Evolutionary conservation across 2,329 filamentous ascomycete genomes (phyloP), one percentile per base, ranked within the genome.

Genomic region (Pseudomassariella vexata): DNA sequence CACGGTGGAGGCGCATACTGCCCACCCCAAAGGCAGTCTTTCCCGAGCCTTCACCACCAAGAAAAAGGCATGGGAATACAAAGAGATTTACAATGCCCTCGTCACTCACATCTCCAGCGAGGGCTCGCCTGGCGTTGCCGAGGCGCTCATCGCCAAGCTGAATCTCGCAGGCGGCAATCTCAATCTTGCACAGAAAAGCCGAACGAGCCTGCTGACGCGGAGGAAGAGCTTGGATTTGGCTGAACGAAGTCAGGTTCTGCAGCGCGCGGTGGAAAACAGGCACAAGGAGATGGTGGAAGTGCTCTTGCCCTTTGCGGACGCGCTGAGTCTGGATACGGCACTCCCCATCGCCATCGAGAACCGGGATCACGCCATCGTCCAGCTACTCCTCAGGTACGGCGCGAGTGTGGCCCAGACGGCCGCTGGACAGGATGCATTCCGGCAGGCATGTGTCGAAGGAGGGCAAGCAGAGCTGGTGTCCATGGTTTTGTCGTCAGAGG

Each of bases 91-190:
- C 30, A 65, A 68, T 29, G 65, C 66, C 10, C 57, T 78, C 32
- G 56, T 66, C 28, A 54, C 57, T 24, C 70, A 73, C 45, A 60
- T 77, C 35, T 52, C 58, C 21, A 68, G 63, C 28, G 54, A 52
- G 11, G 71, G 72, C 9, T 63, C 69, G 1, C 63, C 73, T 0
- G 73, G 67, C 7, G 65, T 77, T 5, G 73, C 70, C n/a, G 69
- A 76, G 45, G 68, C 68, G 1, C 58, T 78, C 16, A 63, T 77
- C 19, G 56, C 52, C 4, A 72, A 68, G 49, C 52, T 78, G 20
- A 56, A 60, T 21, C 50, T 57, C 2, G 63, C 60, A 2, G 73
- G 73, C 10, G 66, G 71, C 4, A 67, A 74, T 31, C 47, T 76
- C 10, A 68, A 70, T 32, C 59, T 68, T 10, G 49, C 60, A 19